Base-by-base conservation (phyloP, 345 rosid genomes). In the Dipteronia dyeriana region DNA sequence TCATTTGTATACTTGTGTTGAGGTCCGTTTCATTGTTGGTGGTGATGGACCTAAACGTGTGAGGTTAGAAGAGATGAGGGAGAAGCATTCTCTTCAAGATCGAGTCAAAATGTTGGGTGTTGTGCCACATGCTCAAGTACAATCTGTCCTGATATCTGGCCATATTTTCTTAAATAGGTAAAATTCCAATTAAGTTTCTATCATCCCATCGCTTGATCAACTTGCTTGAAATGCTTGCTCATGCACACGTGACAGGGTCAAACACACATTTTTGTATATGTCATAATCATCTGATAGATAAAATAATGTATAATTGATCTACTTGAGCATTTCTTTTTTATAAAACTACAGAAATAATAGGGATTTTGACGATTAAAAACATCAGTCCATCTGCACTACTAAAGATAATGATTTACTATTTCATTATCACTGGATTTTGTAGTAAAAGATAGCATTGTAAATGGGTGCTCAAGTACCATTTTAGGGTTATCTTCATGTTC, bases 21-120 rank as follows among this genome's bases (percentile, higher is more conserved):
- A 94, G 98, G 98, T 96, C 78, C 91, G 88, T 68, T 96, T 96
- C 86, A 84, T 92, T 75, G 90, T 96, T 81, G 98, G 98, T 57
- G 97, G 97, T 12, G 99, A 96, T 84, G 98, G 97, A 75, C 99
- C 98, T 0, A 94, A 94, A 83, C 87, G 94, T 45, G 98, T 94
- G 61, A 76, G 98, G 43, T 77, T 94, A 75, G 98, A 93, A 78
- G 99, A 96, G 84, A 96, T 96, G 98, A 90, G 99, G 85, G 98
- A 93, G 77, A 96, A 91, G 66, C 97, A 96, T 85, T 96, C 95
- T 69, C 94, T 92, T 63, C 99, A 95, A 85, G 99, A 95, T 82
- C 85, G 94, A 86, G 98, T 95, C 4, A 93, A 95, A 77, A 95
- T 94, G 99, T 61, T 95, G 47, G 98, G 98, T 76, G 95, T 93